Evolutionary conservation across 495 filamentous ascomycete species (phyloP), one percentile per base, ranked within the genome.

Genomic region (Mytilinidion resinicola): DNA sequence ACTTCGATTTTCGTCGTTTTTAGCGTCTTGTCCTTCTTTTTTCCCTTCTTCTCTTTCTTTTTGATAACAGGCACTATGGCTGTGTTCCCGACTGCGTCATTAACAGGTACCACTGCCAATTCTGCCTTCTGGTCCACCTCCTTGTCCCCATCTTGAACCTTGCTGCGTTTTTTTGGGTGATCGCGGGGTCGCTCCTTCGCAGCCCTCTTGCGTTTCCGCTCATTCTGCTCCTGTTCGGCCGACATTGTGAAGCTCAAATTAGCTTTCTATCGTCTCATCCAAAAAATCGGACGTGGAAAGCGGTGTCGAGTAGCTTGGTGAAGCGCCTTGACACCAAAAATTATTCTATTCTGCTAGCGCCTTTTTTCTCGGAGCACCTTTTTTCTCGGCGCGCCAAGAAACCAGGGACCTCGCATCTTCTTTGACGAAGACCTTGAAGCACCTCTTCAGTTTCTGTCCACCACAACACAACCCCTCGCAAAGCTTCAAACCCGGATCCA

Each of bases 81-180:
- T 14, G 14, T n/a, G 21, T 5, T 19, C 7, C 25, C 14, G 46
- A 25, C 15, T 25, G 6, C 33, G 9, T 14, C 46, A 49, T 49
- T 49, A 6, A 8, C 8, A 38, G 37, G 15, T 12, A 30, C 15
- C 8, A 34, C 14, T 7, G 15, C 51, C 25, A 41, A 34, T 19
- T 17, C 11, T 5, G 17, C n/a, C 5, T 38, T 14, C 51, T 36
- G 33, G 0, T 38, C 12, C n/a, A 36, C n/a, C 15, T 30, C 81
- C 73, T 55, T 85, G 81, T 68, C 80, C 80, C 17, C 74, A 72
- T 52, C 52, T 77, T 76, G 77, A 62, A 71, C 73, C 57, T 80
- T 80, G 30, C 77, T 71, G 55, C 79, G 79, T 17, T 72, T 70
- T 15, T 73, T 71, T 57, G 74, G 69, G 41, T 58, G 69, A 10